A percentile compares a stretch with the other conserved stretches of the same genome.
Conservation (phyloP, 768 basidiomycete species). For the Krasilnikovozyma curviuscula region DNA sequence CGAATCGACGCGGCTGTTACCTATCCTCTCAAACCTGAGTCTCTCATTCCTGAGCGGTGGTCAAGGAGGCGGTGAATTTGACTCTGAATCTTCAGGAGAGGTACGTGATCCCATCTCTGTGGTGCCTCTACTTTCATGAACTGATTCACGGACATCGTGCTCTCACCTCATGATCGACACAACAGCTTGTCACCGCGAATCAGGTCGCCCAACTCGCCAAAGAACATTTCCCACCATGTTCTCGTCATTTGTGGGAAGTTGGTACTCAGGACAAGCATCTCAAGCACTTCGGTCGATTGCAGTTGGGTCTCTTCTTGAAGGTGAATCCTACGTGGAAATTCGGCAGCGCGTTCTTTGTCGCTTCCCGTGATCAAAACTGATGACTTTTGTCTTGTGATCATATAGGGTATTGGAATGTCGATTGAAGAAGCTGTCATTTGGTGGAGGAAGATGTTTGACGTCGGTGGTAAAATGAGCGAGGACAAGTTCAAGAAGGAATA, state of each 20-base stretch:
- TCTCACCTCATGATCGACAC: conserved; percentile 34
- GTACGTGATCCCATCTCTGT: too few species aligned
- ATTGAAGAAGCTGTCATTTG: conserved; percentile 85
- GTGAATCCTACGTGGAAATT: conserved; percentile 29
- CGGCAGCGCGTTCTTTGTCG: too few species aligned
- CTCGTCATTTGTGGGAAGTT: conserved; percentile 71
- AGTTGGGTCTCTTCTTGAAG: conserved; percentile 90
- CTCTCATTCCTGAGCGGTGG: conserved; percentile 82
- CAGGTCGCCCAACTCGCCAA: conserved; percentile 75
- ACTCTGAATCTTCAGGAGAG: too few species aligned
- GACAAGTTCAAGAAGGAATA: conserved; percentile 97
- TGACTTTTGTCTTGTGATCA: not conserved
- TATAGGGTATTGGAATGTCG: conserved; percentile 70
- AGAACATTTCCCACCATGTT: conserved; percentile 87
- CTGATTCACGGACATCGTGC: conserved; percentile 55
- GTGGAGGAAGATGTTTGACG: conserved; percentile 67
- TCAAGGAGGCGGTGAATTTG: too few species aligned
- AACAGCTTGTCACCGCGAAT: conserved; percentile 65
- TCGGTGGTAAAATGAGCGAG: conserved; percentile 43
- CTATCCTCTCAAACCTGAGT: conserved; percentile 75
- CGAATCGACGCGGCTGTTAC: conserved; percentile 76
- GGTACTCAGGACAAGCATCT: conserved; percentile 61
- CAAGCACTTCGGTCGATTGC: conserved; percentile 76
- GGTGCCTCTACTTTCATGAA: too few species aligned
- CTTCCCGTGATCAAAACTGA: too few species aligned